phyloP scores from a whole-genome alignment of 2,329 filamentous ascomycete species.

The Stagonosporopsis rhizophila region DNA sequence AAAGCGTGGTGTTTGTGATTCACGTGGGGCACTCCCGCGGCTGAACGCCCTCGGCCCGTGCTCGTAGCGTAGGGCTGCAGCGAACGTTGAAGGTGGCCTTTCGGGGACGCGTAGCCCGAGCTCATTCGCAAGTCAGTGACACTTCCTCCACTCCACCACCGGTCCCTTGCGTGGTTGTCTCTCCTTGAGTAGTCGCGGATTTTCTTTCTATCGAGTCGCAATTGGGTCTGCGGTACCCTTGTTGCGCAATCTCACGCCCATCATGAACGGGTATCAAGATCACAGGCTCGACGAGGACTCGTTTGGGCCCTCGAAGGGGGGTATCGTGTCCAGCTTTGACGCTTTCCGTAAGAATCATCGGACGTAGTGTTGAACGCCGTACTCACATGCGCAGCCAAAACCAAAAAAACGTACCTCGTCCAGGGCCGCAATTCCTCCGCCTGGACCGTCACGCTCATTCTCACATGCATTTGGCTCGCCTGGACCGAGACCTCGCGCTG shows the following conservation, averaged over 20 bases:
- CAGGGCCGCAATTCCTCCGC: slow-evolving; percentile 86
- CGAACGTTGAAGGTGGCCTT: slow-evolving; percentile 45
- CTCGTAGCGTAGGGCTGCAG: slow-evolving; percentile 15
- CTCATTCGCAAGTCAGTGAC: slow-evolving; percentile 9
- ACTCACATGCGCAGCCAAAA: slow-evolving; percentile 72
- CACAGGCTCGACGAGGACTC: slow-evolving; percentile 76
- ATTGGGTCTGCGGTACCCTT: slow-evolving; percentile 39
- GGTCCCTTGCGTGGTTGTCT: slow-evolving; percentile 16
- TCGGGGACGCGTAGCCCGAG: slow-evolving; percentile 26
- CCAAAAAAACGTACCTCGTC: slow-evolving; percentile 90
- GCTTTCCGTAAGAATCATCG: slow-evolving; percentile 78
- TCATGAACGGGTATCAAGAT: slow-evolving; percentile 79
- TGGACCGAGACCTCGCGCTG: slow-evolving; percentile 80
- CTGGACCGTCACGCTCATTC: slow-evolving; percentile 84
- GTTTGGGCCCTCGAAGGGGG: slow-evolving; percentile 74
- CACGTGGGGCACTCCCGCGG: slow-evolving; percentile 17
- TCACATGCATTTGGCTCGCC: slow-evolving; percentile 77
- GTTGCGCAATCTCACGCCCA: slow-evolving; percentile 28
- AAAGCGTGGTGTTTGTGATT: background rate
- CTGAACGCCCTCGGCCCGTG: slow-evolving; percentile 8
- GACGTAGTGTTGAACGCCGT: background rate
- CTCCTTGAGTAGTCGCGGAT: slow-evolving; percentile 2
- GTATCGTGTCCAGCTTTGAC: slow-evolving; percentile 79
- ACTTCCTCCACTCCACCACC: slow-evolving; percentile 17
- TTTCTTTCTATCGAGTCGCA: slow-evolving; percentile 19